These are phyloP conservation scores for Hirschfeldia incana DNA, from an alignment of 345 rosid genomes.

Conservation along the genomic window DNA sequence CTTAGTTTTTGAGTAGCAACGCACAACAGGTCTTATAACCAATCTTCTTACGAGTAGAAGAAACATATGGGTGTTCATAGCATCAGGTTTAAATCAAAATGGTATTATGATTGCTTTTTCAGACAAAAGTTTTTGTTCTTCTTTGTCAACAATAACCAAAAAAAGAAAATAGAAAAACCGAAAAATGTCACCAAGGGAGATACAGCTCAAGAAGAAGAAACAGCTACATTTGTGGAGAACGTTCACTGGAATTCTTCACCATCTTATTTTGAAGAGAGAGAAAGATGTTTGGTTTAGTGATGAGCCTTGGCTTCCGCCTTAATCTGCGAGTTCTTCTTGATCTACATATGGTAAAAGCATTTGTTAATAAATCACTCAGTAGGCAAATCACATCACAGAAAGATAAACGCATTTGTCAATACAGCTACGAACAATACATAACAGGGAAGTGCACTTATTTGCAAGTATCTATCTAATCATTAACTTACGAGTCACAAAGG, in stretches of 20 bases:
- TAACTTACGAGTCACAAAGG: neutral
- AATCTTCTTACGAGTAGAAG: neutral
- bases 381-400: neutral
- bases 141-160: neutral
- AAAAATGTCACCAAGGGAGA: slow-evolving; percentile 2
- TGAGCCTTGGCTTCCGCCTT: slow-evolving; percentile 42
- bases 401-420: neutral
- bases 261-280: slow-evolving; percentile 25
- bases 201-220: neutral
- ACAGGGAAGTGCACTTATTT: too few relatives aligned
- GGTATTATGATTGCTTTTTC: slow-evolving; percentile 11
- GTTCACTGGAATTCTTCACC: slow-evolving; percentile 17
- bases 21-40: neutral
- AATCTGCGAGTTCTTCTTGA: slow-evolving; percentile 38
- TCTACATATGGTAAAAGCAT: slow-evolving; percentile 13
- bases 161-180: neutral
- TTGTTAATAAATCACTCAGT: neutral
- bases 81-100: neutral
- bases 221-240: slow-evolving; percentile 16
- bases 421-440: neutral
- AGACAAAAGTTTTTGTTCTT: slow-evolving; percentile 7
- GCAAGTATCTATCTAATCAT: neutral
- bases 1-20: neutral
- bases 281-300: slow-evolving; percentile 26
- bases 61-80: slow-evolving; percentile 21